These are phyloP conservation scores for Heliophila coronopifolia DNA, from an alignment of 441 rosid genomes.

Conservation along the genomic window DNA sequence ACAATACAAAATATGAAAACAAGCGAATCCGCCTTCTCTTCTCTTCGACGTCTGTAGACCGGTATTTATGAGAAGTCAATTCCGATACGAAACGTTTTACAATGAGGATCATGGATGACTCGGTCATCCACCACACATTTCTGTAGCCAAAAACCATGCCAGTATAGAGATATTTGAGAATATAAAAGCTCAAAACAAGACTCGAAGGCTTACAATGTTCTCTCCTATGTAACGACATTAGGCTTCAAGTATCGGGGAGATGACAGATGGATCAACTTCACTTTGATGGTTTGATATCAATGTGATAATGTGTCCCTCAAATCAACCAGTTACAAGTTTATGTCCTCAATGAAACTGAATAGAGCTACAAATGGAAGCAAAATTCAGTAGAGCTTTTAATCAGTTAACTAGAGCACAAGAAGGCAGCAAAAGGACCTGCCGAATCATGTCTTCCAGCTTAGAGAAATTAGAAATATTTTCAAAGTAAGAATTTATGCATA, in stretches of 20 bases:
- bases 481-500: conserved; percentile 71
- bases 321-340: conserved; percentile 18
- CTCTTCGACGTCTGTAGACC: no score
- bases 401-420: neutral
- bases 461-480: conserved; percentile 66
- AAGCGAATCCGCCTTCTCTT: no score
- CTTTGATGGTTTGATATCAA: conserved; percentile 95
- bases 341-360: neutral
- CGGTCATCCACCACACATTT: conserved; percentile 92
- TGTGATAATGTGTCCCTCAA: conserved; percentile 83
- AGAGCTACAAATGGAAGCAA: neutral
- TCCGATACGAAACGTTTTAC: conserved; percentile 98
- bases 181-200: conserved; percentile 20
- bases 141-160: conserved; percentile 40
- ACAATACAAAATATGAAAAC: no score
- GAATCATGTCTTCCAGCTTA: conserved; percentile 73
- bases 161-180: conserved; percentile 16
- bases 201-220: conserved; percentile 51
- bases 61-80: no score
- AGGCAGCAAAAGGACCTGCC: conserved; percentile 42
- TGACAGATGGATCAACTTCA: conserved; percentile 96
- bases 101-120: conserved; percentile 90
- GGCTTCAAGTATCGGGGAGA: conserved; percentile 77
- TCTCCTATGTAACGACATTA: conserved; percentile 57
- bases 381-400: neutral